A percentile compares a stretch with the other conserved stretches of the same genome.
Conservation (phyloP, 1,284 basidiomycete species). For the Tilletia caries region DNA sequence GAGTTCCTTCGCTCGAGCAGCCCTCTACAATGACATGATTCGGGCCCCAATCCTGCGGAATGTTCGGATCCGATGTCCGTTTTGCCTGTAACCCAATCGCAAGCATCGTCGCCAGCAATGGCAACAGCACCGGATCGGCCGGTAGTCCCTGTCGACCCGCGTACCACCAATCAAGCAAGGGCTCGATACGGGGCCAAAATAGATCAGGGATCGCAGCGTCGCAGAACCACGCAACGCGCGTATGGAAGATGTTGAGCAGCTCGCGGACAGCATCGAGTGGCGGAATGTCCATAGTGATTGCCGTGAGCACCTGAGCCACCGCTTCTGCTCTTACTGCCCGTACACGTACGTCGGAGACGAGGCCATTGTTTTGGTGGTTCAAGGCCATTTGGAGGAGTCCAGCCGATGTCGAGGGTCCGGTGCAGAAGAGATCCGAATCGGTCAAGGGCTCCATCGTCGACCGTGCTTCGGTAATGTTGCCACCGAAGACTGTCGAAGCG, state of each 20-base stretch:
- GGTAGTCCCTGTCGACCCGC: constrained; percentile 39
- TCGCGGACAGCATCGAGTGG: constrained; percentile 31
- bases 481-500: too few relatives aligned
- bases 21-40: background rate
- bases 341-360: constrained; percentile 38
- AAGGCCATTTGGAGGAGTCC: constrained; percentile 18
- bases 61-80: constrained; percentile 25
- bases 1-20: background rate
- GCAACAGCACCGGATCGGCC: constrained; percentile 39
- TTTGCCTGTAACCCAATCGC: constrained; percentile 40
- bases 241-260: constrained; percentile 38
- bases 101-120: constrained; percentile 37
- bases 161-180: constrained; percentile 45
- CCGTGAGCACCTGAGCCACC: constrained; percentile 35
- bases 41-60: background rate
- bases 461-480: constrained; percentile 19
- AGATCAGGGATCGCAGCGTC: constrained; percentile 39
- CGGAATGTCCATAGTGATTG: constrained; percentile 30
- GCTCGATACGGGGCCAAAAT: constrained; percentile 39
- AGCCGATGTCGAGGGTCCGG: background rate
- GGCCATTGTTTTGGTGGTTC: constrained; percentile 24
- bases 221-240: constrained; percentile 37
- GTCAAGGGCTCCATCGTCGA: constrained; percentile 30
- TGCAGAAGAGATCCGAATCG: constrained; percentile 6
- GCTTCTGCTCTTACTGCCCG: constrained; percentile 40